Percentiles rank a stretch among this genome's conserved stretches.
Conservation (phyloP, 2,329 filamentous ascomycete species). For the Triangularia setosa region DNA sequence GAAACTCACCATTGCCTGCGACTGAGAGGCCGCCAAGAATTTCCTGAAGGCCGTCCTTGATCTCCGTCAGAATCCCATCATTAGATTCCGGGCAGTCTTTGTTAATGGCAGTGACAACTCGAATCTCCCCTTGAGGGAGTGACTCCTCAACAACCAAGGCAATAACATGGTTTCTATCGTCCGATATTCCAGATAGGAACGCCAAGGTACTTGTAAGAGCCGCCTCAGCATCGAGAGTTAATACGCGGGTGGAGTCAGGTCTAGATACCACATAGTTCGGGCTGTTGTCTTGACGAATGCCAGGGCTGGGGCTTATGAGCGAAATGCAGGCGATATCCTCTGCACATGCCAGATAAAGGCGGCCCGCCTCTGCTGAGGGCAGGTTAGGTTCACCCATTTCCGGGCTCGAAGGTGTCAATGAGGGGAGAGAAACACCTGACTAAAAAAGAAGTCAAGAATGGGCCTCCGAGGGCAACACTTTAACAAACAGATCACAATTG, state of each 20-base stretch:
- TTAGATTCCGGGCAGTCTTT: background rate
- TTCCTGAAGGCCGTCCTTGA: slow-evolving; percentile 16
- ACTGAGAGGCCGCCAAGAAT: slow-evolving; percentile 14
- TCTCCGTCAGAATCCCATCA: background rate
- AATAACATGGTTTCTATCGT: slow-evolving; percentile 16
- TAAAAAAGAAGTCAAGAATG: too few relatives aligned
- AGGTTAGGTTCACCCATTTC: too few relatives aligned
- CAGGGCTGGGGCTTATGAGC: slow-evolving; percentile 4
- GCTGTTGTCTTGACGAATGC: slow-evolving; percentile 2
- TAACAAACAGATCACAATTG: background rate
- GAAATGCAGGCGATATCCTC: slow-evolving; percentile 20
- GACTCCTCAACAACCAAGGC: slow-evolving; percentile 20
- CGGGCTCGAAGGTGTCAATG: too few relatives aligned
- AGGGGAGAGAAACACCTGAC: too few relatives aligned
- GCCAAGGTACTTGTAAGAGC: slow-evolving; percentile 14
- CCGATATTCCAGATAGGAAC: slow-evolving; percentile 19
- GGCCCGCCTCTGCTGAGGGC: too few relatives aligned
- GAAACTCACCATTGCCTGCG: slow-evolving; percentile 5
- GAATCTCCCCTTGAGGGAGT: background rate
- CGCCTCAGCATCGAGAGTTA: slow-evolving; percentile 14
- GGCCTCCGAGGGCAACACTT: background rate
- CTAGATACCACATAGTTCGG: background rate
- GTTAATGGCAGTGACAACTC: slow-evolving; percentile 22
- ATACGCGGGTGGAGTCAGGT: background rate
- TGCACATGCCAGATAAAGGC: too few relatives aligned